A percentile compares a stretch with the other conserved stretches of the same genome.
Evolutionary conservation across 768 basidiomycete species (phyloP).

Genomic region (Porpolomopsis calyptriformis): DNA sequence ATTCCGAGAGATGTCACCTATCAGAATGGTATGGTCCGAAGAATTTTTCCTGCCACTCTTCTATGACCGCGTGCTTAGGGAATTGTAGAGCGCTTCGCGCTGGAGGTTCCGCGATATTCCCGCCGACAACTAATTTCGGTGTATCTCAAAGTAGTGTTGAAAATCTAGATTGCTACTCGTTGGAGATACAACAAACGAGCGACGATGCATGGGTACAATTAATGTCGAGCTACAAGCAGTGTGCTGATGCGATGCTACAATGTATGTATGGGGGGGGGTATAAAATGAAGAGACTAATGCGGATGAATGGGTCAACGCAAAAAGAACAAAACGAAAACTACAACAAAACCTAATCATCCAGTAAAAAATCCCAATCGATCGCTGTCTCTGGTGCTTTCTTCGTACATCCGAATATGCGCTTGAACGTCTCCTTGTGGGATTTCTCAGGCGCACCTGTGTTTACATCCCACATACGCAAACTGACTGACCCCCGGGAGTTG

Average conservation of each 20-base stretch:
- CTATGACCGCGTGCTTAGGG: too few relatives aligned
- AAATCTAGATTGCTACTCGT: too few relatives aligned
- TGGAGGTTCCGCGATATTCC: neutral
- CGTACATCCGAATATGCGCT: conserved; percentile 50
- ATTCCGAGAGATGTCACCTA: too few relatives aligned
- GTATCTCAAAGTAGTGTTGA: neutral
- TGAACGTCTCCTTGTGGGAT: conserved; percentile 47
- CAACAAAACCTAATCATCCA: conserved; percentile 42
- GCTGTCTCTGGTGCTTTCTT: conserved; percentile 44
- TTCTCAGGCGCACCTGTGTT: conserved; percentile 55
- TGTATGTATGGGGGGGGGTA: conserved; percentile 4
- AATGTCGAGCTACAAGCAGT: neutral
- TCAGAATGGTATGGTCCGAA: too few relatives aligned
- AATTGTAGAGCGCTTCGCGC: neutral
- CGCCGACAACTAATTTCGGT: neutral
- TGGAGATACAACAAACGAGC: too few relatives aligned
- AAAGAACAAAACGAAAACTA: conserved; percentile 8
- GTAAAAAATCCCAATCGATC: conserved; percentile 73
- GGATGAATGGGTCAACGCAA: conserved; percentile 10
- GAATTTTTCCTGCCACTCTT: too few relatives aligned
- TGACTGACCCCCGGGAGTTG: conserved; percentile 47
- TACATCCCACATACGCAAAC: conserved; percentile 75
- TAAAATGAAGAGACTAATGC: conserved; percentile 9
- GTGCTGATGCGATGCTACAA: conserved; percentile 8
- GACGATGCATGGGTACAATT: too few relatives aligned